These are phyloP conservation scores for Termitomyces bulborhizus DNA, from an alignment of 768 basidiomycete species.

Conservation along the genomic window DNA sequence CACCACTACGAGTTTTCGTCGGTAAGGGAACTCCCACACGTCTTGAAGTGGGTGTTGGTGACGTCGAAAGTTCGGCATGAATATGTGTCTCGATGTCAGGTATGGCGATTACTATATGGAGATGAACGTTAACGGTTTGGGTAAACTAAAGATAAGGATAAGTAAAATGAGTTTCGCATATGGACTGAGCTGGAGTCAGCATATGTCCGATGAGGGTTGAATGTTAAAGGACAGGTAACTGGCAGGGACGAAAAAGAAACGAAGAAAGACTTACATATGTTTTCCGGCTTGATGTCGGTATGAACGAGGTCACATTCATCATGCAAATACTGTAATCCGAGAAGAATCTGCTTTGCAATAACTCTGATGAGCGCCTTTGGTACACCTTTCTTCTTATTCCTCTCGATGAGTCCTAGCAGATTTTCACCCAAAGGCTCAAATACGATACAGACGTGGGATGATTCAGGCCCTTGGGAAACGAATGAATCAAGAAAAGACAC, in stretches of 20 bases:
- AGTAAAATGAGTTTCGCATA: slow-evolving; percentile 20
- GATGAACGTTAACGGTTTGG: slow-evolving; percentile 19
- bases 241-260: slow-evolving; percentile 5
- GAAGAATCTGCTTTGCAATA: slow-evolving; percentile 80
- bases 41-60: slow-evolving; percentile 69
- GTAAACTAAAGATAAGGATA: slow-evolving; percentile 20
- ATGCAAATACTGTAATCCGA: slow-evolving; percentile 88
- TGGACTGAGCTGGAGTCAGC: slow-evolving; percentile 13
- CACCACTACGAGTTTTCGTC: slow-evolving; percentile 54
- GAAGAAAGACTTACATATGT: slow-evolving; percentile 62
- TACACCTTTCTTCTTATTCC: slow-evolving; percentile 80
- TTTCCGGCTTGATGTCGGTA: slow-evolving; percentile 94
- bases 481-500: slow-evolving; percentile 93
- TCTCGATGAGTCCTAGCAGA: slow-evolving; percentile 65
- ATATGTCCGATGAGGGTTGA: slow-evolving; percentile 7
- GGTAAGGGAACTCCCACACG: slow-evolving; percentile 76
- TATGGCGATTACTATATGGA: slow-evolving; percentile 67
- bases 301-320: slow-evolving; percentile 91
- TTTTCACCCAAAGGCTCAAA: slow-evolving; percentile 85
- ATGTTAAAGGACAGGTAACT: slow-evolving; percentile 4
- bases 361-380: slow-evolving; percentile 77
- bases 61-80: slow-evolving; percentile 56
- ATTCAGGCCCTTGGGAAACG: slow-evolving; percentile 65
- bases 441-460: slow-evolving; percentile 83
- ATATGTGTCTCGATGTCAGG: slow-evolving; percentile 78